Percentiles rank a stretch among this genome's conserved stretches.
phyloP scores from a whole-genome alignment of 306 rosid genomes.

The Quercus dentata region DNA sequence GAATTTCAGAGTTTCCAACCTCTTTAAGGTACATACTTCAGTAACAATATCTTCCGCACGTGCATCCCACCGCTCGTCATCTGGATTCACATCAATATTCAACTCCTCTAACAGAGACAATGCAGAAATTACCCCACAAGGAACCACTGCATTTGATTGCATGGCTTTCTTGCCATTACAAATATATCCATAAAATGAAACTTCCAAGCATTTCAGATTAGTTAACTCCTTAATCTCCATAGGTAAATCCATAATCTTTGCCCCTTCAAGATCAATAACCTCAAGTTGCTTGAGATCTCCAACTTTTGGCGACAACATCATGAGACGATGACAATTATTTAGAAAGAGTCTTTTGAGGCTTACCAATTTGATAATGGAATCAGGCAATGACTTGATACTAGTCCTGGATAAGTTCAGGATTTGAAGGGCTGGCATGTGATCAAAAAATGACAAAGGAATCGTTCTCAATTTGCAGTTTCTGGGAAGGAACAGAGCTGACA shows the following conservation, averaged over 20 bases:
- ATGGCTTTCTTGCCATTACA: not conserved
- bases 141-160: not conserved
- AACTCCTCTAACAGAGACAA: not conserved
- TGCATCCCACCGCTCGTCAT: slow-evolving; percentile 17
- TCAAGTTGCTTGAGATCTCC: not conserved
- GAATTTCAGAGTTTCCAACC: not conserved
- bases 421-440: not conserved
- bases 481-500: not conserved
- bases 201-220: not conserved
- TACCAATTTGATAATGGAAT: not conserved
- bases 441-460: not conserved
- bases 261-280: not conserved
- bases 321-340: not conserved
- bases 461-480: not conserved
- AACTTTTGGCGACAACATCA: not conserved
- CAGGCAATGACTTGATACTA: not conserved
- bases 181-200: not conserved
- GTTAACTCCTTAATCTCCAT: not conserved
- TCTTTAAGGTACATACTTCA: slow-evolving; percentile 7
- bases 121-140: not conserved
- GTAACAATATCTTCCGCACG: not conserved
- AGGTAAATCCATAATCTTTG: not conserved
- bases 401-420: not conserved
- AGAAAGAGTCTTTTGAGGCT: not conserved
- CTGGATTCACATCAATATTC: slow-evolving; percentile 17